Evolutionary conservation across 805 yeast species (phyloP).

Genomic region (Limtongia smithiae): DNA sequence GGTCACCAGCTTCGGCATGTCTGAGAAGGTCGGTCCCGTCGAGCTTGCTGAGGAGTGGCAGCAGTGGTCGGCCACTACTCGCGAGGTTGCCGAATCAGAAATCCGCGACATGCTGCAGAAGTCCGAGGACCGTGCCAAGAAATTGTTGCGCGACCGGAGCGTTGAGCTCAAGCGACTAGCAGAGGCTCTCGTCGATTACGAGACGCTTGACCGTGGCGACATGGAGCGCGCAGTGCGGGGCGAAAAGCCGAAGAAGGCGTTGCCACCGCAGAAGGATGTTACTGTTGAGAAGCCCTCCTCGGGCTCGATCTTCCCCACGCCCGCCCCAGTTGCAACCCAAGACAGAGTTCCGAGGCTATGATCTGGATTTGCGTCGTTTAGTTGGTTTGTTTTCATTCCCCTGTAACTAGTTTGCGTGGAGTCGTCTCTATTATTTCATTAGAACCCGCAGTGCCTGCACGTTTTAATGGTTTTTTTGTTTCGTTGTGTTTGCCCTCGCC

Average conservation of each 20-base stretch:
- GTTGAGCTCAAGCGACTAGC: slow-evolving; percentile 83
- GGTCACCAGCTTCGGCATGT: slow-evolving; percentile 97
- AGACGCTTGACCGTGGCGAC: slow-evolving; percentile 86
- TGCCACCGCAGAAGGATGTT: slow-evolving; percentile 3
- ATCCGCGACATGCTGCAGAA: slow-evolving; percentile 69
- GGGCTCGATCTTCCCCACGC: slow-evolving; percentile 3
- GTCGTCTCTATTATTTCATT: no score
- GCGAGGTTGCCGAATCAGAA: slow-evolving; percentile 91
- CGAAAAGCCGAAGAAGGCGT: slow-evolving; percentile 42
- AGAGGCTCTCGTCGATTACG: slow-evolving; percentile 89
- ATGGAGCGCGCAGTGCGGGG: slow-evolving; percentile 84
- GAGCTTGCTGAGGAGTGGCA: slow-evolving; percentile 88
- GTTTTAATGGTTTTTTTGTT: no score
- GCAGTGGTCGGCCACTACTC: slow-evolving; percentile 84
- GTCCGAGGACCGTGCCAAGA: slow-evolving; percentile 77
- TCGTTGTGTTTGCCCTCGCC: neutral
- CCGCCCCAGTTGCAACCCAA: slow-evolving; percentile 7
- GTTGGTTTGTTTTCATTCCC: neutral
- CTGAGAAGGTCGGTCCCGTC: slow-evolving; percentile 89
- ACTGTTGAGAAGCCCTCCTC: slow-evolving; percentile 5
- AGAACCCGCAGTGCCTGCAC: no score
- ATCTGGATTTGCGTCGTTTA: neutral
- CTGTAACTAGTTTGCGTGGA: no score
- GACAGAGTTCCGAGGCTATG: neutral
- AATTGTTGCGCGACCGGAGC: slow-evolving; percentile 56